Base-by-base conservation (phyloP, 495 filamentous ascomycete genomes). In the Chlorociboria aeruginascens region DNA sequence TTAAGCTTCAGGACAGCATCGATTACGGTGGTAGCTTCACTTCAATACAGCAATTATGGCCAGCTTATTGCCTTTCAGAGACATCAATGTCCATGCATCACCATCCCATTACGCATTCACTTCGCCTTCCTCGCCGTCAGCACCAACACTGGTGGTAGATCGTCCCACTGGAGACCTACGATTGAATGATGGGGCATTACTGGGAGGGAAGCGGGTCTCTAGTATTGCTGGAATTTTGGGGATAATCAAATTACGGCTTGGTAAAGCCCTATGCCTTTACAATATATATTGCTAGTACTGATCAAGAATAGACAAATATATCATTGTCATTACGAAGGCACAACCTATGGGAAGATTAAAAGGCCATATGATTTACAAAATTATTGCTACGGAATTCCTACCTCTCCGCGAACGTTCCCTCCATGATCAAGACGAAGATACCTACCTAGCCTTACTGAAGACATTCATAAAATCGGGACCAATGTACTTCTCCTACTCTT, bases 401-500 rank as follows among this genome's bases (percentile, higher is more conserved):
- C 89, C 93, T 20, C 77, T 97, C 51, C 88, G 87, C 60, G 93
- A 98, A 67, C 84, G 88, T 43, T 79, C 86, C 42, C 74, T 97
- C 36, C 86, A 83, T 62, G 92, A 98, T 58, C 76, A 76, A 32
- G 93, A 98, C 55, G 92, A 98, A 71, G 89, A 97, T 65, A 81
- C 76, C 46, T 96, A 93, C 66, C 71, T 97, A 17, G 68, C 73
- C 11, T 67, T 97, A 11, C 71, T 97, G 42, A 85, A 84, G 59
- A 74, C 72, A 16, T 74, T 88, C 43, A 72, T 98, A 43, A 85
- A 85, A 57, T 79, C 75, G 3, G 83, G 84, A 0, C 89, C 89
- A 7, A 89, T 97, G 85, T 96, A 95, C 71, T 97, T 97, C 62
- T 96, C 92, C 39, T 98, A 98, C 69, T 86, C 88, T 13, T 72